These are phyloP conservation scores for Trichaptum fuscoviolaceum DNA, from an alignment of 768 basidiomycete genomes.

Conservation along the genomic window DNA sequence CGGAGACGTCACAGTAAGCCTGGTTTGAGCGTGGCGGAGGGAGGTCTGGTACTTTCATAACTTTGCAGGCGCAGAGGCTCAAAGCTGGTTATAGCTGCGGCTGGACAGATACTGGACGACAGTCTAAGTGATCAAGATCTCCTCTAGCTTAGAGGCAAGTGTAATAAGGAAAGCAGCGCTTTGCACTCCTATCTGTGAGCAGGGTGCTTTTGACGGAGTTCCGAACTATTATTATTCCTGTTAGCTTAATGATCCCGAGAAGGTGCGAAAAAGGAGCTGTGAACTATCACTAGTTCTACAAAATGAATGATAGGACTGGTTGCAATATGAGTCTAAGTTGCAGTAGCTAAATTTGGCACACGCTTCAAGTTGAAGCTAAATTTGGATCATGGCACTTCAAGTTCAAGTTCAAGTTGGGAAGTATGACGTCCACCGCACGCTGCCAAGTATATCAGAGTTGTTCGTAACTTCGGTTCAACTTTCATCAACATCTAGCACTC, in stretches of 20 bases:
- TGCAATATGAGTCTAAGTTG: no score
- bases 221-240: background rate
- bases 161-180: no score
- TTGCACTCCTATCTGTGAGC: no score
- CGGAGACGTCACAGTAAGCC: slow-evolving; percentile 49
- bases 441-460: background rate
- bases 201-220: background rate
- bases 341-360: background rate
- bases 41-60: slow-evolving; percentile 17
- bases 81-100: background rate
- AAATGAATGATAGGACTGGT: no score
- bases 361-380: no score
- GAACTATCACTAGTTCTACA: background rate
- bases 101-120: no score
- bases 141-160: no score
- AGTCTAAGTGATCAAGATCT: no score
- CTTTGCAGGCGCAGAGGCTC: background rate
- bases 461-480: background rate
- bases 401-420: no score
- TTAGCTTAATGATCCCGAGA: background rate
- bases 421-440: background rate
- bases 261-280: background rate
- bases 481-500: background rate
- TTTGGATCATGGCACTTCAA: no score
- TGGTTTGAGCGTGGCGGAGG: slow-evolving; percentile 39